Base-by-base conservation (phyloP, 306 rosid species). In the Hippophae tibetana region DNA sequence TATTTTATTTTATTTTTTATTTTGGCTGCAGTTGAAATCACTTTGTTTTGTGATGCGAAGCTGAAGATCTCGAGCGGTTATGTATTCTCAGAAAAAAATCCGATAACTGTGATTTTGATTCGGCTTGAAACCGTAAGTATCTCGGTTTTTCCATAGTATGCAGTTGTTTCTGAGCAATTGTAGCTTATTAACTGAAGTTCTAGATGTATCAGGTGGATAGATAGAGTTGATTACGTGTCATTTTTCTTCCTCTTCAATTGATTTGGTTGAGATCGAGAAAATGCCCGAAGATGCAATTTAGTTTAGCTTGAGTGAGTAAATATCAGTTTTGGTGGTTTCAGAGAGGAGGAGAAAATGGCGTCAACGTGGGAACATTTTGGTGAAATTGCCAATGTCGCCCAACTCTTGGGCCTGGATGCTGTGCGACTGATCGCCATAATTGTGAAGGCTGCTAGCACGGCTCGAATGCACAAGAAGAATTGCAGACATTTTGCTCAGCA, bases 401-500 rank as follows among this genome's bases (percentile, higher is more conserved):
- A 92, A 56, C 78, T 92, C 66, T 80, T 96, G 44, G 99, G 99
- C 7, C 42, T 86, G 1, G 97, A 89, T 56, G 99, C 97, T 9
- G 95, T 86, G 66, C 52, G 65, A 69, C 71, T 93, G 69, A 93
- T 88, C 71, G 88, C 73, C 18, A 42, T 93, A 95, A 93, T 93
- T 27, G 97, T 70, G 43, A 84, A 74, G 69, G 95, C 99, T 8
- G 97, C 99, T 23, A 86, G 68, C 64, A 93, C 97, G 8, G 99
- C 99, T 0, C 70, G 94, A 60, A 86, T 86, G 99, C 99, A 88
- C 77, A 88, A 88, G 83, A 93, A 80, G 65, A 93, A 93, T 51
- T 93, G 99, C 77, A 77, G 90, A 75, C 95, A 93, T 14, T 88
- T 93, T 55, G 94, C 99, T 5, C 86, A 60, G 79, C 99, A 93